Evolutionary conservation across 192 early-diverging fungal genomes (phyloP).

Genomic region (Coemansia sp.): DNA sequence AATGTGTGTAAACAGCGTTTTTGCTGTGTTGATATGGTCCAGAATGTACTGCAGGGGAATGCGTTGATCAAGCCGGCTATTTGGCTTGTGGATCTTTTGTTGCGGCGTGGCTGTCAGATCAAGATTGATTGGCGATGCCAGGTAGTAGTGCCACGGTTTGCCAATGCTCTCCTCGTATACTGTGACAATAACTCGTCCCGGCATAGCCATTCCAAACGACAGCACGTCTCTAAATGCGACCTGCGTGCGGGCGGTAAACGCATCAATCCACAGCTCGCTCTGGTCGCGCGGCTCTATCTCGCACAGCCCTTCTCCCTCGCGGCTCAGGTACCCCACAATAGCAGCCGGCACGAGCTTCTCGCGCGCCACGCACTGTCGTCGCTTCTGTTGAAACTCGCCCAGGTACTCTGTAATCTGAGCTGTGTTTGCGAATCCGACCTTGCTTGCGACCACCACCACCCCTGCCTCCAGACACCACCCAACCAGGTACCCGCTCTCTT

Average conservation of each 20-base stretch:
- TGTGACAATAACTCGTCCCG: constrained; percentile 28
- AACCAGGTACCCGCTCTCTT: constrained; percentile 46
- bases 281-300: constrained; percentile 41
- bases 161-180: constrained; percentile 38
- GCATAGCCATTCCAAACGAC: constrained; percentile 8
- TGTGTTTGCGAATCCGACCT: constrained; percentile 36
- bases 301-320: constrained; percentile 50
- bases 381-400: constrained; percentile 13
- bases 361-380: neutral
- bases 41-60: constrained; percentile 22
- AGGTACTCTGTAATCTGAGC: constrained; percentile 25
- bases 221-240: constrained; percentile 38
- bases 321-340: constrained; percentile 48
- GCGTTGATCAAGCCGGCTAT: neutral
- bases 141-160: constrained; percentile 45
- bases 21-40: constrained; percentile 26
- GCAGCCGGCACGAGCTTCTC: constrained; percentile 1
- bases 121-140: constrained; percentile 39
- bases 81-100: neutral
- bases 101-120: constrained; percentile 23
- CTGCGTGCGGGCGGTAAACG: constrained; percentile 48
- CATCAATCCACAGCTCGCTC: constrained; percentile 45
- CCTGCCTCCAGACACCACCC: constrained; percentile 35
- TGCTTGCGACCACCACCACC: constrained; percentile 42
- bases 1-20: constrained; percentile 21